Percentiles rank a stretch among this genome's conserved stretches.
Evolutionary conservation across 805 yeast species (phyloP).

Genomic region (Lipomyces mesembrius): DNA sequence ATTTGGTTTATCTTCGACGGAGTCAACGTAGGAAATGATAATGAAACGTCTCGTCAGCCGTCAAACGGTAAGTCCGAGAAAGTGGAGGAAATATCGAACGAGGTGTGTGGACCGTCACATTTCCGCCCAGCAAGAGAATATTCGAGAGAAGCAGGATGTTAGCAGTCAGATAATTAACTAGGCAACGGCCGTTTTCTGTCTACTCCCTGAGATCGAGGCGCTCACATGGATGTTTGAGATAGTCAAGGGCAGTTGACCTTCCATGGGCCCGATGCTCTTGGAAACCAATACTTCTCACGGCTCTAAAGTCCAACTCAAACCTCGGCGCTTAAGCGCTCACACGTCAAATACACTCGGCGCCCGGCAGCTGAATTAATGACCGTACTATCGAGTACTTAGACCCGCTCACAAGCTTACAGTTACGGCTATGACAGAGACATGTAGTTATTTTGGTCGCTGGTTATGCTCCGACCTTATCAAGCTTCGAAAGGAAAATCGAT

Average conservation of each 20-base stretch:
- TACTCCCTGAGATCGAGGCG: background rate
- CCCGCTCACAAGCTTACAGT: background rate
- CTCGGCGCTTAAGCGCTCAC: background rate
- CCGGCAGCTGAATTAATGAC: conserved; percentile 1
- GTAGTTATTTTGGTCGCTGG: too few species aligned
- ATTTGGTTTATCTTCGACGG: background rate
- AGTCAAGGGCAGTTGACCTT: background rate
- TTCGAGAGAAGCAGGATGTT: background rate
- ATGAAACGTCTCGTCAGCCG: background rate
- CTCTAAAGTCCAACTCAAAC: background rate
- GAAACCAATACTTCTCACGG: background rate
- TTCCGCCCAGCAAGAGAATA: too few species aligned
- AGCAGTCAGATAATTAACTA: background rate
- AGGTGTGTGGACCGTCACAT: too few species aligned
- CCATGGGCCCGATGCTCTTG: background rate
- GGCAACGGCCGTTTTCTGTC: background rate
- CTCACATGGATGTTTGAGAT: conserved; percentile 3
- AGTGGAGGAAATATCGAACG: too few species aligned
- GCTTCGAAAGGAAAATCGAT: background rate
- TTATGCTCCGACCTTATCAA: background rate
- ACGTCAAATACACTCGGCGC: conserved; percentile 1
- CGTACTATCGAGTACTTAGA: background rate
- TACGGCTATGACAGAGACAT: background rate
- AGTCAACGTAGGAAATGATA: background rate
- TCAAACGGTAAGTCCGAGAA: too few species aligned